phyloP scores from a whole-genome alignment of 208 protist species.

The Leishmania martiniquensis region DNA sequence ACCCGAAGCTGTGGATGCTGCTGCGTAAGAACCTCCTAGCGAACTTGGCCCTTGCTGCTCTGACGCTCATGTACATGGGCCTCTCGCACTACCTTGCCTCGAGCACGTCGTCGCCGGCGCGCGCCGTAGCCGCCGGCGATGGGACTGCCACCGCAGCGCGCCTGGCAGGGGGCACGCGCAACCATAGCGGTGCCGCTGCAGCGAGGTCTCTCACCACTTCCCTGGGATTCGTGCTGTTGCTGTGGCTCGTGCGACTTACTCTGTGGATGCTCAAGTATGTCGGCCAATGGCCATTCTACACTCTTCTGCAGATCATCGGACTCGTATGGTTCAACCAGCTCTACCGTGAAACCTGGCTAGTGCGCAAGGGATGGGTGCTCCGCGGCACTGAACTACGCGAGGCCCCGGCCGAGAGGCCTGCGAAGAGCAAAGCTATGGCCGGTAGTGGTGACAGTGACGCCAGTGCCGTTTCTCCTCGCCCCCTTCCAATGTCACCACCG shows the following conservation, averaged over 20 bases:
- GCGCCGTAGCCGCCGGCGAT: background rate
- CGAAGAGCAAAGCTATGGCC: background rate
- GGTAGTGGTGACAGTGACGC: background rate
- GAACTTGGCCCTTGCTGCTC: conserved; percentile 21
- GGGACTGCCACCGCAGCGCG: background rate
- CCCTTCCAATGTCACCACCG: background rate
- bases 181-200: background rate
- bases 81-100: conserved; percentile 17
- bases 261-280: conserved; percentile 35
- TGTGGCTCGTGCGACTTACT: conserved; percentile 21
- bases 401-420: background rate
- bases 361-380: conserved; percentile 46
- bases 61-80: conserved; percentile 27
- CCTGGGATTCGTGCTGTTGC: conserved; percentile 1
- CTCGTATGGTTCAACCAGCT: conserved; percentile 47
- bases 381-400: conserved; percentile 25
- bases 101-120: background rate
- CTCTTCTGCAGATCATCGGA: conserved; percentile 40
- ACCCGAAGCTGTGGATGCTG: conserved; percentile 49
- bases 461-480: background rate
- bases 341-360: conserved; percentile 47
- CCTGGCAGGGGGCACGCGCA: background rate
- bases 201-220: conserved; percentile 6
- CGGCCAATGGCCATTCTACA: conserved; percentile 48
- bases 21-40: conserved; percentile 43